phyloP scores from a whole-genome alignment of 441 rosid genomes.

The Lagerstroemia fauriei region DNA sequence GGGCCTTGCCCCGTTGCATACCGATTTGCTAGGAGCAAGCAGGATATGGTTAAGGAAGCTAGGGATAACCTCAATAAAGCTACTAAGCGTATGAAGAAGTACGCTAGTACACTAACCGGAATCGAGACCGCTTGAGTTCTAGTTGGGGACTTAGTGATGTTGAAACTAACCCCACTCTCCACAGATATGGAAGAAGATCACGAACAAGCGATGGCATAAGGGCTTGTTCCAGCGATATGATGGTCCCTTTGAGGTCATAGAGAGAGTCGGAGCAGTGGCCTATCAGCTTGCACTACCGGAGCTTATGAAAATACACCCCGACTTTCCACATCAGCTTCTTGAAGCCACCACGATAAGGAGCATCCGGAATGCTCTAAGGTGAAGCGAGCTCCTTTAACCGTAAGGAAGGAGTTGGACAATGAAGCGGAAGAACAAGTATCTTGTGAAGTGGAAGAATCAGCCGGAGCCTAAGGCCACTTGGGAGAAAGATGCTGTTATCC shows the following conservation, averaged over 20 bases:
- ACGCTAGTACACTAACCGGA: not conserved
- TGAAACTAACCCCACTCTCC: constrained; percentile 1
- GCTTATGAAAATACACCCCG: not conserved
- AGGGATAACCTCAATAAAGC: not conserved
- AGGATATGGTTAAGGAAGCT: not conserved
- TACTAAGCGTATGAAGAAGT: not conserved
- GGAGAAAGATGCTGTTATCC: not conserved
- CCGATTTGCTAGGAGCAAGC: not conserved
- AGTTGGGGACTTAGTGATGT: not conserved
- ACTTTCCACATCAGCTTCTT: constrained; percentile 1
- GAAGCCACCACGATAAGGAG: not conserved
- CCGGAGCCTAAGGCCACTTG: not conserved
- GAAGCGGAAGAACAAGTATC: not conserved
- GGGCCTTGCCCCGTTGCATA: not conserved
- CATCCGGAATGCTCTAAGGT: not conserved
- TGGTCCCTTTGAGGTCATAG: constrained; percentile 8
- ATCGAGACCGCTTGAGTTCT: not conserved
- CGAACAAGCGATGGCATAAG: not conserved
- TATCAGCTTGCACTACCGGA: not conserved
- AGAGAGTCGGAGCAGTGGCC: not conserved
- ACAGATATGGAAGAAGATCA: constrained; percentile 8
- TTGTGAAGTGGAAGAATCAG: not conserved
- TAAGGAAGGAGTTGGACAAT: not conserved
- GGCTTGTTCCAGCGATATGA: not conserved
- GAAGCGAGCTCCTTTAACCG: not conserved